Evolutionary conservation across 257 asterid species (phyloP).

Genomic region (Petunia secreta): DNA sequence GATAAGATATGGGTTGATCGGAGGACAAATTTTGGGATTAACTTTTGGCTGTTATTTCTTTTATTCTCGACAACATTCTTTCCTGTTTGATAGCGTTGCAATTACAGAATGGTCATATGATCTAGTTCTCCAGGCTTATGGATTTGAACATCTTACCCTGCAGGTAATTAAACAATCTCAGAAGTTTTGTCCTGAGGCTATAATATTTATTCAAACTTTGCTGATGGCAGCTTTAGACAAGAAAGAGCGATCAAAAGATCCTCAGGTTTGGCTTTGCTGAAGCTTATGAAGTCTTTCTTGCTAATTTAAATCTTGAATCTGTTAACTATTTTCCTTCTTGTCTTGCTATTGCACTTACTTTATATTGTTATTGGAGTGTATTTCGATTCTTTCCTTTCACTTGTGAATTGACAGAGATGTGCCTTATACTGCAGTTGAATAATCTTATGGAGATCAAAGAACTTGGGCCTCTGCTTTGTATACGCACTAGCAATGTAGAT

Average conservation of each 20-base stretch:
- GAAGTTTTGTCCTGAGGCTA: slow-evolving; percentile 84
- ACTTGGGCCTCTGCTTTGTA: slow-evolving; percentile 59
- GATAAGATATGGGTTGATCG: not conserved
- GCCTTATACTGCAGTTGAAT: slow-evolving; percentile 54
- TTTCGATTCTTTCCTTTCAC: not conserved
- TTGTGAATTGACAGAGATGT: not conserved
- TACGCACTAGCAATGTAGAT: slow-evolving; percentile 52
- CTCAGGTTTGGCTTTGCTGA: slow-evolving; percentile 60
- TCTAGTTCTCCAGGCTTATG: slow-evolving; percentile 1
- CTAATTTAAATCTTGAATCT: not conserved
- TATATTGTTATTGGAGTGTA: not conserved
- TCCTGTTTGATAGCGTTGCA: not conserved
- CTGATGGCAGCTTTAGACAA: slow-evolving; percentile 69
- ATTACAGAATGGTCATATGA: slow-evolving; percentile 9
- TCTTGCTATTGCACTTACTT: not conserved
- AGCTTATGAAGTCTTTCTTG: not conserved
- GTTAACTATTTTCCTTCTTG: not conserved
- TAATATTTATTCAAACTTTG: slow-evolving; percentile 69
- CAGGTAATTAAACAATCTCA: slow-evolving; percentile 72
- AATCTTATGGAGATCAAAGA: slow-evolving; percentile 81
- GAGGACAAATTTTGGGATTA: not conserved
- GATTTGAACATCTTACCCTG: slow-evolving; percentile 10
- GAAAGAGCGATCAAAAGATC: slow-evolving; percentile 41
- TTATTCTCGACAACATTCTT: not conserved
- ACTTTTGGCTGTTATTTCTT: not conserved